Evolutionary conservation across 1,284 basidiomycete species (phyloP), one percentile per base, ranked within the genome.

Genomic region (Austroboletus novae-zelandiae): DNA sequence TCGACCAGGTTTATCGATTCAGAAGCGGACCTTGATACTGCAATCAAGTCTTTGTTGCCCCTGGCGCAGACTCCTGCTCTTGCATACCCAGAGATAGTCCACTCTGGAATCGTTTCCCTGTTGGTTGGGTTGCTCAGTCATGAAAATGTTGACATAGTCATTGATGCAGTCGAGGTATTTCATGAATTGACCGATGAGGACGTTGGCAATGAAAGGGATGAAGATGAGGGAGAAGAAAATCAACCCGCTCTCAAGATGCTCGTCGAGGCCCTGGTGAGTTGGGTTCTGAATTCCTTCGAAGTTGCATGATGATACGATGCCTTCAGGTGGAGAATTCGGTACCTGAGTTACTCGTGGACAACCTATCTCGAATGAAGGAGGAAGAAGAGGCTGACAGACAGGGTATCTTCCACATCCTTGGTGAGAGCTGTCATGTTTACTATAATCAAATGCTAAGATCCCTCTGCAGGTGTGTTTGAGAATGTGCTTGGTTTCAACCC

Each of bases 111-210:
- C 15, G 72, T 92, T 4, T 69, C 78, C 18, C 74, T 83, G 20
- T 76, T 99, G 27, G 80, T 91, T 52, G 93, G 88, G 34, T 78
- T 99, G 43, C 81, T 99, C 47, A 88, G 84, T 52, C 93, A 97
- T 64, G 94, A 96, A 69, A 97, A 97, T 64, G 81, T 87, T 40
- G 94, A 98, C 69, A 96, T 98, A 55, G 89, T 91, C 17, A 88
- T 97, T 50, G 92, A 96, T 59, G 88, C 92, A 18, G 84, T 97
- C 18, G 91, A 95, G 64, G 80, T 95, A 25, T 76, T 99, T 4
- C 90, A 95, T 61, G 97, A 99, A 69, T 76, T 98, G 52, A 96
- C 94, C 0, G 96, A 99, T 61, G 96, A 98, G 66, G 96, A 99
- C 63, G 91, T 93, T 2, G 87, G 91, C 3, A 86, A 88, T 36